Evolutionary conservation across 176 grass and related monocot species (phyloP), one percentile per base, ranked within the genome.

Genomic region (Dendrocalamus sinicus): DNA sequence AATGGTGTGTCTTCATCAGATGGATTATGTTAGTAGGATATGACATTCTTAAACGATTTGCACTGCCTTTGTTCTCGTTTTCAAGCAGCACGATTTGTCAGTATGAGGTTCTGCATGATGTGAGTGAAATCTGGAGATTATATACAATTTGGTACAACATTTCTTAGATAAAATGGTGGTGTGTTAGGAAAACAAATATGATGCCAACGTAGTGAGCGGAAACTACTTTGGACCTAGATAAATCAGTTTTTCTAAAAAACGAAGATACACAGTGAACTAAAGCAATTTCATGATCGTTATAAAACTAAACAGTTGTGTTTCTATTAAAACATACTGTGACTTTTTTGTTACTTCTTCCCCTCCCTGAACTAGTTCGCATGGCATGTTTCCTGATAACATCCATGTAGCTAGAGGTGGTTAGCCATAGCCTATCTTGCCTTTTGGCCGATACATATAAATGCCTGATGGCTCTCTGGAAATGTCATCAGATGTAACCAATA

Each of bases 1-100:
- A 53, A 77, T 84, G 72, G 3, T 11, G 1, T 78, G 11, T 43
- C n/a, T 65, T 54, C 20, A 73, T 66, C 67, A 67, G 10, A 84
- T 78, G 68, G 44, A 79, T 72, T 79, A 67, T 55, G 19, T 47
- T 89, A 75, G 50, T 41, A 85, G 11, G 52, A 40, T 66, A 41
- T 39, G 30, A 0, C 35, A 48, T 62, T 52, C 39, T 51, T 51
- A 59, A 75, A 72, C 6, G 13, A 9, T 39, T 89, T 35, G 16
- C 35, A 66, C 65, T 77, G 52, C 1, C 12, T 12, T 68, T 85
- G 58, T 70, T 70, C 17, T 12, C 8, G 0, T 78, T 70, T 47
- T 39, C 43, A 65, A 65, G 22, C 43, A 30, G n/a, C 41, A 46
- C 48, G 57, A 45, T 44, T 20, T 51, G 8, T 79, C 43, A 12